Evolutionary conservation across 1,284 basidiomycete genomes (phyloP).

Genomic region (Ceraceosorus guamensis): DNA sequence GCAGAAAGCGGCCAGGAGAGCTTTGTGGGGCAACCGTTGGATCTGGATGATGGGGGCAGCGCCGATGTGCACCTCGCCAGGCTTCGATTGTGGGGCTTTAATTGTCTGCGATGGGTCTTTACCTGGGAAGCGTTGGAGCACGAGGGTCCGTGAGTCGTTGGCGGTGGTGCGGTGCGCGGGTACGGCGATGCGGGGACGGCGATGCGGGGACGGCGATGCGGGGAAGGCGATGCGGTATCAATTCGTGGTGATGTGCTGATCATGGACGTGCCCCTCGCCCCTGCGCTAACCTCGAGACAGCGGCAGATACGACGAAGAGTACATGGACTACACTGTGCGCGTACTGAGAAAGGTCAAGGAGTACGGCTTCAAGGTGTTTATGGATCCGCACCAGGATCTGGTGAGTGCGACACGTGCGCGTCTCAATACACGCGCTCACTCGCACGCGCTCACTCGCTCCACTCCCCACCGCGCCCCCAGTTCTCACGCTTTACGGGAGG

Average conservation of each 20-base stretch:
- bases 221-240: neutral
- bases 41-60: conserved; percentile 63
- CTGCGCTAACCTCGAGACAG: conserved; percentile 52
- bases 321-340: conserved; percentile 81
- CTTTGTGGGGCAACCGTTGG: conserved; percentile 71
- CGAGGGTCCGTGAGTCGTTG: conserved; percentile 71
- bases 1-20: conserved; percentile 67
- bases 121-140: conserved; percentile 94
- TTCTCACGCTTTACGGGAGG: conserved; percentile 97
- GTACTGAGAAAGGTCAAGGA: conserved; percentile 84
- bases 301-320: conserved; percentile 81
- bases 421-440: too few species aligned
- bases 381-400: conserved; percentile 94
- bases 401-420: conserved; percentile 52
- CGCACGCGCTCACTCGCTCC: neutral
- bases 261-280: neutral
- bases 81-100: conserved; percentile 87
- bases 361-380: conserved; percentile 84
- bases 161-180: neutral
- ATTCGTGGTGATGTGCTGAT: neutral
- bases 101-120: conserved; percentile 80
- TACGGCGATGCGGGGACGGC: too few species aligned
- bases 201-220: too few species aligned
- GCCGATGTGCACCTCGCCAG: conserved; percentile 82
- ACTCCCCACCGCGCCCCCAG: conserved; percentile 53